A percentile compares a stretch with the other conserved stretches of the same genome.
These are phyloP conservation scores for Sugiyamaella qingdaonensis DNA, from an alignment of 805 yeast species.

Conservation along the genomic window DNA sequence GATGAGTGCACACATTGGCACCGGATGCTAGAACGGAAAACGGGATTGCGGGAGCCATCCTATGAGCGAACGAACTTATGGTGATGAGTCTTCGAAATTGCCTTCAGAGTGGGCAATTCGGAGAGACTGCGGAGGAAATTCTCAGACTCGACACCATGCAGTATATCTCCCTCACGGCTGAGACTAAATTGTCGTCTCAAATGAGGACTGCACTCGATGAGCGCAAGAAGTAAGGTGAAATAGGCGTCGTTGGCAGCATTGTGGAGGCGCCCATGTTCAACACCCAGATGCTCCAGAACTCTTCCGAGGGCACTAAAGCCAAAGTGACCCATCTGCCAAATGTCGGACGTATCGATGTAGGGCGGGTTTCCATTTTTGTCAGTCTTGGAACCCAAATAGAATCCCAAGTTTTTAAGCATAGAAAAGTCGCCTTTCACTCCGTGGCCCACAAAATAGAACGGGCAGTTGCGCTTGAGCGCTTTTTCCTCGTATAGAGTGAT, in stretches of 20 bases:
- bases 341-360: slow-evolving; percentile 45
- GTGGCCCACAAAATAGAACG: slow-evolving; percentile 52
- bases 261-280: slow-evolving; percentile 59
- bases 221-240: slow-evolving; percentile 42
- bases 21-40: too few relatives aligned
- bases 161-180: not conserved
- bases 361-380: slow-evolving; percentile 35
- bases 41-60: too few relatives aligned
- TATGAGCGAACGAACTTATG: too few relatives aligned
- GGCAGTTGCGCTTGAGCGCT: slow-evolving; percentile 1
- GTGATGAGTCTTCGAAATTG: not conserved
- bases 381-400: slow-evolving; percentile 25
- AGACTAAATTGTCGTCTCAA: not conserved
- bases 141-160: not conserved
- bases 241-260: slow-evolving; percentile 73
- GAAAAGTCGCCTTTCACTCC: slow-evolving; percentile 50
- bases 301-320: slow-evolving; percentile 36
- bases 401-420: slow-evolving; percentile 47
- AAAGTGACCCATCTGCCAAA: slow-evolving; percentile 36
- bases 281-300: slow-evolving; percentile 41
- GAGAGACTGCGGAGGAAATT: not conserved
- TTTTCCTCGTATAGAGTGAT: slow-evolving; percentile 2
- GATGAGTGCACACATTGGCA: too few relatives aligned
- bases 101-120: not conserved
- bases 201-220: not conserved